phyloP scores from a whole-genome alignment of 192 early-diverging fungal species.

The Coemansia sp. region DNA sequence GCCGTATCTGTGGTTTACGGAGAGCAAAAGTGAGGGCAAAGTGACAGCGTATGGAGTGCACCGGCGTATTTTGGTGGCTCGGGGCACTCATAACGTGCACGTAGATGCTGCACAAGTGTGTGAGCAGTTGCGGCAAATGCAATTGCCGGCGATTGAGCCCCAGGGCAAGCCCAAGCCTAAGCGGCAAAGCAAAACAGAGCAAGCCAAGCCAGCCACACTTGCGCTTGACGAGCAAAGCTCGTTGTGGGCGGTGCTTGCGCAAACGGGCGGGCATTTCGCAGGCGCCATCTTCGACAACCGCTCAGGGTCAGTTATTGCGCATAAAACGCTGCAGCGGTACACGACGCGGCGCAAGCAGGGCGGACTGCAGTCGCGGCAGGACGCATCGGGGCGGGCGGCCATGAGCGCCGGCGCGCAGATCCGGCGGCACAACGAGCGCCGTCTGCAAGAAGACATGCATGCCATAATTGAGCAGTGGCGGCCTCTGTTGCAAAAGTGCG shows the following conservation, averaged over 20 bases:
- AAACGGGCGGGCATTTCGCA: slow-evolving; percentile 90
- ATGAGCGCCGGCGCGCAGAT: slow-evolving; percentile 84
- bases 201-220: not conserved
- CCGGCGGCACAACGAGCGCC: slow-evolving; percentile 86
- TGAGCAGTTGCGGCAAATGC: slow-evolving; percentile 25
- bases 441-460: slow-evolving; percentile 77
- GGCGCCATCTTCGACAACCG: slow-evolving; percentile 79
- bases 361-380: slow-evolving; percentile 82
- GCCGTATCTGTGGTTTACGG: slow-evolving; percentile 37
- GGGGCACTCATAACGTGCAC: slow-evolving; percentile 24
- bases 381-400: slow-evolving; percentile 81
- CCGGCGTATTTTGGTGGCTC: slow-evolving; percentile 29
- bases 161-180: slow-evolving; percentile 16
- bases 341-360: slow-evolving; percentile 96
- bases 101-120: slow-evolving; percentile 18
- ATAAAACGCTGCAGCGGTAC: slow-evolving; percentile 96
- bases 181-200: slow-evolving; percentile 1
- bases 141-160: slow-evolving; percentile 23
- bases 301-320: slow-evolving; percentile 61
- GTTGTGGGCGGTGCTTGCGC: slow-evolving; percentile 76
- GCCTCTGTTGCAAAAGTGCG: slow-evolving; percentile 58
- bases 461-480: slow-evolving; percentile 73
- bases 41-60: slow-evolving; percentile 34
- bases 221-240: slow-evolving; percentile 7
- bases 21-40: not conserved